Evolutionary conservation across 805 yeast species (phyloP), one percentile per base, ranked within the genome.

Genomic region (Candida maris): DNA sequence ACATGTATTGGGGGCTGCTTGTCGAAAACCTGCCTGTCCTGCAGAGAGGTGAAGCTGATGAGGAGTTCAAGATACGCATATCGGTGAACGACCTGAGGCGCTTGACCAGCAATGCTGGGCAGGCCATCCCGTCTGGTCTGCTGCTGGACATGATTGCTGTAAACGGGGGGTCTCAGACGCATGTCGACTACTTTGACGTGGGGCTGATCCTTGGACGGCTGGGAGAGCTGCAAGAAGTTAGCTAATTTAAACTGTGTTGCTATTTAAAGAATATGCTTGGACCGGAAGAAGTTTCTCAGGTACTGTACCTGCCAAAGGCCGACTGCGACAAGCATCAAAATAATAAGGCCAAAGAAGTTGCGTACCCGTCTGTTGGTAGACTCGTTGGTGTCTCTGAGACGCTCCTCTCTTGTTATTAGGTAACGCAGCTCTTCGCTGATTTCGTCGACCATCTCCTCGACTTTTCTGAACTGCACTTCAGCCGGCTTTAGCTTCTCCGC

Each of bases 311-410:
- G 97, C 95, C 97, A 91, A 25, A 73, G 79, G 33, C 97, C 96
- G 52, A 93, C 77, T 18, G 78, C 77, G 35, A 87, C 57, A 59
- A 93, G 74, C 24, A 87, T 71, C 26, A 81, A 20, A 40, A 88
- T 71, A 42, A 87, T 77, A 30, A 79, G 54, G 21, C 85, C 52
- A 12, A 95, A 85, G 61, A 93, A 93, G 67, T 81, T 79, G 67
- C 87, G 81, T 41, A 91, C 96, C 60, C 98, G 81, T 50, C 82
- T 73, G 67, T 93, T 93, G 34, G 98, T 93, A 28, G 94, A 81
- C 70, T 93, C 98, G 65, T 93, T 93, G 34, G 98, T 93, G 62
- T 93, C 94, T 70, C 98, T 84, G 65, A 93, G 73, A 64, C 86
- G 77, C 63, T 81, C 91, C 66, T 93, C 98, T 67, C 98, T 85